phyloP scores from a whole-genome alignment of 2,329 filamentous ascomycete genomes.

The Cercospora zeae-maydis region DNA sequence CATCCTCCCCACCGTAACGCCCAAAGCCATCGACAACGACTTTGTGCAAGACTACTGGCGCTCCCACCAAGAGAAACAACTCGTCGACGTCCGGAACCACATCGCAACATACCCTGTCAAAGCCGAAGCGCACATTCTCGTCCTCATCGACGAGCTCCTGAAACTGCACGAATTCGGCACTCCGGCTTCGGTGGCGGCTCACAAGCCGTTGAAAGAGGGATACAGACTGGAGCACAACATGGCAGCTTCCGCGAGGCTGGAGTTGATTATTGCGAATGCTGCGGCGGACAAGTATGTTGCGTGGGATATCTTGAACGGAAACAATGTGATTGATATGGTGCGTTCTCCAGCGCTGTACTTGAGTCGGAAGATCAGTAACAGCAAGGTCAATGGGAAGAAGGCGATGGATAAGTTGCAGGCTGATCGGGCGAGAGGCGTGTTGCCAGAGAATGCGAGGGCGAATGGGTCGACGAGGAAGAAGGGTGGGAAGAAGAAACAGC shows the following conservation, averaged over 20 bases:
- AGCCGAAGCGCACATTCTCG: conserved; percentile 18
- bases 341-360: conserved; percentile 15
- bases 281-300: conserved; percentile 19
- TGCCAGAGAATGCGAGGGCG: not conserved
- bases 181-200: conserved; percentile 5
- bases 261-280: conserved; percentile 10
- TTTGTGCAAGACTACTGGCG: conserved; percentile 13
- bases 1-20: not conserved
- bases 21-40: not conserved
- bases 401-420: conserved; percentile 9
- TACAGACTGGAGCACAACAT: conserved; percentile 11
- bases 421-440: not conserved
- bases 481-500: not conserved
- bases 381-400: conserved; percentile 21
- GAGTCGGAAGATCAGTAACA: conserved; percentile 18
- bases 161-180: conserved; percentile 15
- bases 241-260: conserved; percentile 13
- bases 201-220: conserved; percentile 10
- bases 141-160: conserved; percentile 16
- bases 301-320: conserved; percentile 15
- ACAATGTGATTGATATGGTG: conserved; percentile 1
- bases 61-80: conserved; percentile 12
- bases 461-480: not conserved
- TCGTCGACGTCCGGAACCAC: not conserved
- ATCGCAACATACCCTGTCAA: not conserved